A percentile compares a stretch with the other conserved stretches of the same genome.
These are phyloP conservation scores for Posidonia oceanica DNA, from an alignment of 116 monocot genomes.

Conservation along the genomic window DNA sequence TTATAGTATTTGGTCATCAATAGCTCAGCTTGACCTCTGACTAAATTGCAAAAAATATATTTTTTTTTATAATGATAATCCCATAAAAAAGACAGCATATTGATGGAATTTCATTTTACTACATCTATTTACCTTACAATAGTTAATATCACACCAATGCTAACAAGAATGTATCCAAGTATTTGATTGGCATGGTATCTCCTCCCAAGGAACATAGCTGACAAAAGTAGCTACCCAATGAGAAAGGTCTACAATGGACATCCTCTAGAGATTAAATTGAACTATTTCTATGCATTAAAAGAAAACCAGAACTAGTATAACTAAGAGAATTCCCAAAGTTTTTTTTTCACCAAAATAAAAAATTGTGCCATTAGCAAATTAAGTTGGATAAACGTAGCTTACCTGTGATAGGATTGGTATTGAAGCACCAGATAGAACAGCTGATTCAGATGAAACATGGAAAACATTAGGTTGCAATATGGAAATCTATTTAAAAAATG, in stretches of 20 bases:
- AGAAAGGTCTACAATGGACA: slow-evolving; percentile 71
- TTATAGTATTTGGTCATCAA: no score
- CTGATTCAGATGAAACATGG: background rate
- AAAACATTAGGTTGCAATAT: slow-evolving; percentile 4
- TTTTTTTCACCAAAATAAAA: no score
- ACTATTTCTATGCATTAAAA: background rate
- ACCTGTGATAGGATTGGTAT: slow-evolving; percentile 98
- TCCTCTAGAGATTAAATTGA: background rate
- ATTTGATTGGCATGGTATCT: slow-evolving; percentile 71
- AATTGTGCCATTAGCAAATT: background rate
- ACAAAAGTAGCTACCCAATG: slow-evolving; percentile 89
- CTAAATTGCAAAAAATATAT: no score
- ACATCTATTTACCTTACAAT: slow-evolving; percentile 57
- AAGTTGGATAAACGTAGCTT: background rate
- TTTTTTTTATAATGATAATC: no score
- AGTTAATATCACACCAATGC: slow-evolving; percentile 72
- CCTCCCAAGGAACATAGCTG: slow-evolving; percentile 67
- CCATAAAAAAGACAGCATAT: no score
- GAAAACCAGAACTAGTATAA: background rate
- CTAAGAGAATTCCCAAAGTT: no score
- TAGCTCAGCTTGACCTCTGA: no score
- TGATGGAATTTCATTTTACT: background rate
- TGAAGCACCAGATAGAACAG: slow-evolving; percentile 63
- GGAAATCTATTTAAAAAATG: background rate
- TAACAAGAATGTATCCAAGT: slow-evolving; percentile 84